Evolutionary conservation across 495 filamentous ascomycete genomes (phyloP).

Genomic region (Tuber magnatum): DNA sequence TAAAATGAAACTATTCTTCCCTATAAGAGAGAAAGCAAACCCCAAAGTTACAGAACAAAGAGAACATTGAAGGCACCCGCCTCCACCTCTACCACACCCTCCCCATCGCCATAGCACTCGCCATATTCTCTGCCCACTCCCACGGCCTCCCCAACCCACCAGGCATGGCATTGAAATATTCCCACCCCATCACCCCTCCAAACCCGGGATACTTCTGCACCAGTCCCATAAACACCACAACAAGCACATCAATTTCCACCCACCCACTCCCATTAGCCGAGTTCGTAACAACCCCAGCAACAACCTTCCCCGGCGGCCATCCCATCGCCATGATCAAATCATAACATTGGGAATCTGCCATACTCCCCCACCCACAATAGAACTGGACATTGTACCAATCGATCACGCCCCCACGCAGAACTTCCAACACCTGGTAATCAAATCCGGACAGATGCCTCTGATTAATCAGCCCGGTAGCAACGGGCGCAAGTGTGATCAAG

Average conservation of each 20-base stretch:
- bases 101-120: slow-evolving; percentile 47
- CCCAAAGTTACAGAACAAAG: not conserved
- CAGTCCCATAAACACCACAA: slow-evolving; percentile 45
- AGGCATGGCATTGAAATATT: slow-evolving; percentile 68
- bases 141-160: slow-evolving; percentile 56
- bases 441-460: slow-evolving; percentile 64
- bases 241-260: slow-evolving; percentile 48
- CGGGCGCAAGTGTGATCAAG: slow-evolving; percentile 70
- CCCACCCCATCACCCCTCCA: slow-evolving; percentile 81
- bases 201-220: slow-evolving; percentile 55
- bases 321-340: slow-evolving; percentile 57
- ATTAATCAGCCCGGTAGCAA: slow-evolving; percentile 61
- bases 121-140: slow-evolving; percentile 62
- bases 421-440: slow-evolving; percentile 60
- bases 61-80: not conserved
- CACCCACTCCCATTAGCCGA: slow-evolving; percentile 59
- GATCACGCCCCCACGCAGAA: slow-evolving; percentile 57
- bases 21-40: not conserved
- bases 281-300: slow-evolving; percentile 66
- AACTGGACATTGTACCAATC: slow-evolving; percentile 81
- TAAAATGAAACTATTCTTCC: not conserved
- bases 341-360: slow-evolving; percentile 55
- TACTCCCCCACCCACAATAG: slow-evolving; percentile 70
- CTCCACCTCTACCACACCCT: not conserved
- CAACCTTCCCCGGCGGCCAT: slow-evolving; percentile 59